Evolutionary conservation across 768 basidiomycete genomes (phyloP).

Genomic region (Hygrophorus pudorinus): DNA sequence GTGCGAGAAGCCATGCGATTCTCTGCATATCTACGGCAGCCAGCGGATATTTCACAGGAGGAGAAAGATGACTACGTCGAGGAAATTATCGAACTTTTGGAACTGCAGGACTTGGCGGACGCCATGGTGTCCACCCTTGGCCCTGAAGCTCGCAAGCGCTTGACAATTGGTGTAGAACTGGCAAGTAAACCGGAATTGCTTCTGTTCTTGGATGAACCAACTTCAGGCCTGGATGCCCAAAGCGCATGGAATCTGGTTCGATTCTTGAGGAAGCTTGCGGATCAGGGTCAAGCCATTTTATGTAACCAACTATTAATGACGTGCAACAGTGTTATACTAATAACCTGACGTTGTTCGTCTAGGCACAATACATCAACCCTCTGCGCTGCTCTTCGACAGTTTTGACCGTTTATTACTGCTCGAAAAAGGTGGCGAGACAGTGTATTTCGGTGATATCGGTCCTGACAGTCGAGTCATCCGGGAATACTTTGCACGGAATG

Average conservation of each 20-base stretch:
- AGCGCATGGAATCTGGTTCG: conserved; percentile 75
- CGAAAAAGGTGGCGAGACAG: conserved; percentile 77
- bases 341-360: no score
- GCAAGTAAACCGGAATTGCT: conserved; percentile 78
- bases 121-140: conserved; percentile 66
- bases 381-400: conserved; percentile 75
- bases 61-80: conserved; percentile 78
- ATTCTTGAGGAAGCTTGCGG: conserved; percentile 74
- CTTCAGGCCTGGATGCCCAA: conserved; percentile 34
- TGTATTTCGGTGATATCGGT: conserved; percentile 92
- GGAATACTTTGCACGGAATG: conserved; percentile 67
- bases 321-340: no score
- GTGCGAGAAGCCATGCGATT: conserved; percentile 81
- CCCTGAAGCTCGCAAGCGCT: conserved; percentile 68
- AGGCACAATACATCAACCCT: conserved; percentile 71
- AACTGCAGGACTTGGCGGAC: conserved; percentile 76
- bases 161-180: conserved; percentile 88
- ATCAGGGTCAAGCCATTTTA: conserved; percentile 80
- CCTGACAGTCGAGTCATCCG: conserved; percentile 56
- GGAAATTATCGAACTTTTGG: conserved; percentile 76
- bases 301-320: conserved; percentile 32
- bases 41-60: conserved; percentile 47
- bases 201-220: conserved; percentile 53
- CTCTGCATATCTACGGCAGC: conserved; percentile 79
- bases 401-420: conserved; percentile 67